These are phyloP conservation scores for Plantago major DNA, from an alignment of 257 asterid species.

Conservation along the genomic window DNA sequence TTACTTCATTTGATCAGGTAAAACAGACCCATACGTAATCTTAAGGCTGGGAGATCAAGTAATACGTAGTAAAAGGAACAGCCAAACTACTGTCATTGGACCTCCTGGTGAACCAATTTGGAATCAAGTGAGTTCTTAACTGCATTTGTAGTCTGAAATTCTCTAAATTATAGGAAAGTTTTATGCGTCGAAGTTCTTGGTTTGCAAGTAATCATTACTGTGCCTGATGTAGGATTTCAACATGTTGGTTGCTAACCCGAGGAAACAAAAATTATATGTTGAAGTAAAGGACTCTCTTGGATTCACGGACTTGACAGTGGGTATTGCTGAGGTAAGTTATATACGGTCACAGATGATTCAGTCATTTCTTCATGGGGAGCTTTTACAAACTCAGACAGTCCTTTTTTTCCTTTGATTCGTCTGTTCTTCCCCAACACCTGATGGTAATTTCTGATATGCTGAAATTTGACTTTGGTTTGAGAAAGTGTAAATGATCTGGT, in stretches of 20 bases:
- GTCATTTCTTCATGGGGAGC: background rate
- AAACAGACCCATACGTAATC: slow-evolving; percentile 91
- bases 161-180: background rate
- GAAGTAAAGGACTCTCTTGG: slow-evolving; percentile 93
- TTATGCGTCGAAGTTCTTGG: slow-evolving; percentile 14
- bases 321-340: slow-evolving; percentile 71
- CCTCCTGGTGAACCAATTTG: slow-evolving; percentile 99
- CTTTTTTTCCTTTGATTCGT: background rate
- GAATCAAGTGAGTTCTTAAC: slow-evolving; percentile 71
- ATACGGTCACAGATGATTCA: background rate
- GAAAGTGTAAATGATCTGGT: too few species aligned
- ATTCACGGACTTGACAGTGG: slow-evolving; percentile 71
- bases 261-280: slow-evolving; percentile 58
- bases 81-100: slow-evolving; percentile 93
- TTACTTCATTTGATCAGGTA: slow-evolving; percentile 50
- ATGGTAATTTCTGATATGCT: too few species aligned
- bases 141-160: background rate
- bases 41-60: slow-evolving; percentile 85
- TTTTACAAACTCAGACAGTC: background rate
- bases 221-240: slow-evolving; percentile 67
- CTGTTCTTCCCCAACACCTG: too few species aligned
- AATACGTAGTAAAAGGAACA: slow-evolving; percentile 87
- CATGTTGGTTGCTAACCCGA: slow-evolving; percentile 80
- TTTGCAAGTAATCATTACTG: slow-evolving; percentile 17
- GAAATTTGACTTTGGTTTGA: too few species aligned